A percentile compares a stretch with the other conserved stretches of the same genome.
Evolutionary conservation across 106 monocot species (phyloP).

Genomic region (Cymbidium sinense): DNA sequence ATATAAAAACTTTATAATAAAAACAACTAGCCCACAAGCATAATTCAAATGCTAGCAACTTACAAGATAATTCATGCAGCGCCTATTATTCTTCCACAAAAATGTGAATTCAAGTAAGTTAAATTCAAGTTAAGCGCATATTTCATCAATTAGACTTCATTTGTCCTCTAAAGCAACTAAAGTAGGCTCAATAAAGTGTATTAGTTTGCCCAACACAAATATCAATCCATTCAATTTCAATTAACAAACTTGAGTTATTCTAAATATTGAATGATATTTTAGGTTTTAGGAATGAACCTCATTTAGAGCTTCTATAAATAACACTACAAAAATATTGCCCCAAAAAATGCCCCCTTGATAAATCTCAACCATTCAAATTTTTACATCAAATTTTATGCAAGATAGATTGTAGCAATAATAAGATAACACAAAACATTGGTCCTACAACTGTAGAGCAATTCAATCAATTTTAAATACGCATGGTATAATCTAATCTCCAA

Average conservation of each 20-base stretch:
- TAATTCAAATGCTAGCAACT: neutral
- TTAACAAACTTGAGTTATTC: neutral
- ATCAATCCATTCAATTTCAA: neutral
- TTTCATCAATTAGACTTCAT: neutral
- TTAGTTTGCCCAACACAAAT: neutral
- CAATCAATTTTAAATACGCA: neutral
- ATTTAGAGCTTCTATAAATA: neutral
- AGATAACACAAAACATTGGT: neutral
- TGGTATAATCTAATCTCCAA: neutral
- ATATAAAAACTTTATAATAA: too few species aligned
- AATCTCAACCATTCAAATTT: neutral
- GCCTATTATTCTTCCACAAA: neutral
- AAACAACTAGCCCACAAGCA: neutral
- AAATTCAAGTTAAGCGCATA: neutral
- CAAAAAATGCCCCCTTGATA: neutral
- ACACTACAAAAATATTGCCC: neutral
- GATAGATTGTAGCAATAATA: neutral
- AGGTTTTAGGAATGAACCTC: neutral
- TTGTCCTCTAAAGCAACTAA: neutral
- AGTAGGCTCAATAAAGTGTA: neutral
- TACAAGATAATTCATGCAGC: neutral
- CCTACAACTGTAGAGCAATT: neutral
- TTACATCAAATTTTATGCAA: neutral
- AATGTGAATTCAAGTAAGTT: neutral
- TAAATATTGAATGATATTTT: neutral